Conservation (phyloP, 441 rosid genomes). For the Euphorbia schlechtendalii region DNA sequence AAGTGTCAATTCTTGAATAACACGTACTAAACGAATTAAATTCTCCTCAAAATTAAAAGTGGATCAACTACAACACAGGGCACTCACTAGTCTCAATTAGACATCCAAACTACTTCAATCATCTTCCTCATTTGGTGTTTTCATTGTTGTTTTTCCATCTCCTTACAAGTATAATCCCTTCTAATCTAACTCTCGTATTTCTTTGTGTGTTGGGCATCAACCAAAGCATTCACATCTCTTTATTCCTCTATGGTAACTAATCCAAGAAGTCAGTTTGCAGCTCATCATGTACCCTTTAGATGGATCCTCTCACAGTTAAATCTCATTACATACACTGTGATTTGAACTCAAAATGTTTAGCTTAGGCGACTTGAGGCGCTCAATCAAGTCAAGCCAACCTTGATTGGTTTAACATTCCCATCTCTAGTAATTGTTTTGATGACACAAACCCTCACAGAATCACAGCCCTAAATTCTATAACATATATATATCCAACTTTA, state of each 20-base stretch:
- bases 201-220: not conserved
- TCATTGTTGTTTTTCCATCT: not conserved
- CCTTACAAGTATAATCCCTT: not conserved
- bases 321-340: not conserved
- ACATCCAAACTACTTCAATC: not conserved
- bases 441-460: no score
- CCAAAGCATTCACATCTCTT: not conserved
- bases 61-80: not conserved
- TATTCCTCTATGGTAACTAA: not conserved
- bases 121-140: not conserved
- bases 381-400: not conserved
- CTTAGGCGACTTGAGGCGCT: not conserved
- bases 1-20: not conserved
- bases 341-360: not conserved
- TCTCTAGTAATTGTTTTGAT: not conserved
- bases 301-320: not conserved
- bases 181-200: constrained; percentile 4
- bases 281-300: not conserved
- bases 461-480: no score
- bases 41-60: not conserved
- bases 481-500: no score
- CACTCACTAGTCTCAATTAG: not conserved
- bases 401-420: not conserved
- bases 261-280: not conserved
- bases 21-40: not conserved